Evolutionary conservation across 768 basidiomycete species (phyloP), one percentile per base, ranked within the genome.

Genomic region (Leccinum pellstonianum): DNA sequence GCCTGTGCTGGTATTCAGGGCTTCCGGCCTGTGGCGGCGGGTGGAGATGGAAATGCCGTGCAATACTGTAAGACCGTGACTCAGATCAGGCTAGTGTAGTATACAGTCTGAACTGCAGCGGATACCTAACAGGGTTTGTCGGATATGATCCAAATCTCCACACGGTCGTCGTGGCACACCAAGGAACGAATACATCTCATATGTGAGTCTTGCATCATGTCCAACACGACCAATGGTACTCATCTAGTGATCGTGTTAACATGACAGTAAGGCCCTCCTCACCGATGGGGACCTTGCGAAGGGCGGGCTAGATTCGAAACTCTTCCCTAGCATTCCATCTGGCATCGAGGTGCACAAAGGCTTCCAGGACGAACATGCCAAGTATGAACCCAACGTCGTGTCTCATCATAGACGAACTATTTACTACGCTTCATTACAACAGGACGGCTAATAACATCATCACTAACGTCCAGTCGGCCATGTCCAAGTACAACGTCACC

Each of bases 311-410:
- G 66, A 80, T 58, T 21, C 76, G 1, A 59, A 71, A 0, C 73
- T 83, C 3, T 86, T 84, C 72, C 81, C 81, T 0, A 80, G 79
- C 0, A 33, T 85, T 14, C 59, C 67, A 48, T 73, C 76, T 2
- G 61, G 56, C 17, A 68, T 85, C 3, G 11, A 74, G 58, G 78
- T 76, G 1, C 83, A 85, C 62, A 55, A 57, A 5, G 84, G 84
- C 1, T 86, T 86, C 63, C 66, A 49, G 14, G 60, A 66, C 0
- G 76, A 73, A 5, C 84, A 85, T 2, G 73, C 80, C 2, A 64
- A 58, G 83, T 83, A 62, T 37, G 77, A 60, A 17, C 29, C 48
- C 14, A 33, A 4, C 17, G 12, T 31, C 11, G 41, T 43, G 41
- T 23, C 12, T 49, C 15, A 15, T 9, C 25, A 25, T 25, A 49